Evolutionary conservation across 1,139 yeast genomes (phyloP).

Genomic region (Diutina mesorugosa): DNA sequence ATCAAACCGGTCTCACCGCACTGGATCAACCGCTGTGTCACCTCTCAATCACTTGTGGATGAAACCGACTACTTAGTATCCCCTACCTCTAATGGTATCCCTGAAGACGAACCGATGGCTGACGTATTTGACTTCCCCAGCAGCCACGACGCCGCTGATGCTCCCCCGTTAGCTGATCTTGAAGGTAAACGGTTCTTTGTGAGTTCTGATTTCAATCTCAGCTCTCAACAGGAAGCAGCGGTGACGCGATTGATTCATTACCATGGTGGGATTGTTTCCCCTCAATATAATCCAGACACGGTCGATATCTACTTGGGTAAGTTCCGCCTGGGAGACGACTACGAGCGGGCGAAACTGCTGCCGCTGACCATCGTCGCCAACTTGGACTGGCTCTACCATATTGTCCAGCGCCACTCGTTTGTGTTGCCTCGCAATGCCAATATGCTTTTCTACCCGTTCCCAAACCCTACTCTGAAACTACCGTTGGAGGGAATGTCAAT

Average conservation of each 20-base stretch:
- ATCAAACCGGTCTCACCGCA: constrained; percentile 61
- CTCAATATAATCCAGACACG: constrained; percentile 10
- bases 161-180: constrained; percentile 5
- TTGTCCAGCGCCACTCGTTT: constrained; percentile 46
- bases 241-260: constrained; percentile 15
- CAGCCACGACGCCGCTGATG: background rate
- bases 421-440: constrained; percentile 30
- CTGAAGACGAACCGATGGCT: background rate
- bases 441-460: constrained; percentile 45
- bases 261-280: constrained; percentile 19
- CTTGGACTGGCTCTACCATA: constrained; percentile 60
- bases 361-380: constrained; percentile 42
- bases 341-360: constrained; percentile 13
- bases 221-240: constrained; percentile 17
- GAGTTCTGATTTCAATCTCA: constrained; percentile 20
- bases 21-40: constrained; percentile 67
- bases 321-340: constrained; percentile 44
- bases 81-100: background rate
- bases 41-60: constrained; percentile 33
- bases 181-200: constrained; percentile 17
- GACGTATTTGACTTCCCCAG: background rate
- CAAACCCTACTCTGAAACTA: constrained; percentile 44
- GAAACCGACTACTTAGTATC: constrained; percentile 39
- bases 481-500: constrained; percentile 40
- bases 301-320: constrained; percentile 58